These are phyloP conservation scores for Secale cereale DNA, from an alignment of 176 grass and related monocot species.

Conservation along the genomic window DNA sequence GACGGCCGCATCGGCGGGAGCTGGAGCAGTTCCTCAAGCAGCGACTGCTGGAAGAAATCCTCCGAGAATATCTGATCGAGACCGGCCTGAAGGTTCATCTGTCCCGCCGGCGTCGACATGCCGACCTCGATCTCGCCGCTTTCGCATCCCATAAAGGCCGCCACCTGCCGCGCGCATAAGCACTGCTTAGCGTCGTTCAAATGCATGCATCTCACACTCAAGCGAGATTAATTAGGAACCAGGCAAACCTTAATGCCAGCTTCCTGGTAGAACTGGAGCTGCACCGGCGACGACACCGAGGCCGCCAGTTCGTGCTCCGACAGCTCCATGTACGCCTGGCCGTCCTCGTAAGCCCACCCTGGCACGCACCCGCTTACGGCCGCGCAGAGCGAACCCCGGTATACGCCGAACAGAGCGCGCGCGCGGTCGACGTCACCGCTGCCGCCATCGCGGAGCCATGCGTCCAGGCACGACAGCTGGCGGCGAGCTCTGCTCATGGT, in stretches of 20 bases:
- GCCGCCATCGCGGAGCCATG: conserved; percentile 42
- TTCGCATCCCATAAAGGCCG: conserved; percentile 75
- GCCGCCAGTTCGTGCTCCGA: conserved; percentile 31
- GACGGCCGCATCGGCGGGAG: conserved; percentile 36
- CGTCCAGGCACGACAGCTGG: conserved; percentile 37
- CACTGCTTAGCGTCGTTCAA: neutral
- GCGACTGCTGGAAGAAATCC: conserved; percentile 63
- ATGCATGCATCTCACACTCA: neutral
- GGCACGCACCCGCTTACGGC: conserved; percentile 63
- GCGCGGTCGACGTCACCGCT: neutral
- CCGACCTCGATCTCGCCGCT: conserved; percentile 90
- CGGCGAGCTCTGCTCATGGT: conserved; percentile 10
- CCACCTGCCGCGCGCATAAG: conserved; percentile 31
- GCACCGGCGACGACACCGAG: conserved; percentile 44
- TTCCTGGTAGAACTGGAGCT: conserved; percentile 89
- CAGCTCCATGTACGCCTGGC: conserved; percentile 60
- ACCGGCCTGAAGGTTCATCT: conserved; percentile 34
- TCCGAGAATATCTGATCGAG: conserved; percentile 72
- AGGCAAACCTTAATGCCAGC: conserved; percentile 69
- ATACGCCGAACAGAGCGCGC: conserved; percentile 53
- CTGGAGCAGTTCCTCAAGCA: conserved; percentile 42
- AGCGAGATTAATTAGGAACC: neutral
- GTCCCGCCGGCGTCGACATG: conserved; percentile 3
- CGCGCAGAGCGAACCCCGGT: conserved; percentile 42
- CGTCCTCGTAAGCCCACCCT: conserved; percentile 59